These are phyloP conservation scores for Ophiostoma perfectum DNA, from an alignment of 2,329 filamentous ascomycete species.

Conservation along the genomic window DNA sequence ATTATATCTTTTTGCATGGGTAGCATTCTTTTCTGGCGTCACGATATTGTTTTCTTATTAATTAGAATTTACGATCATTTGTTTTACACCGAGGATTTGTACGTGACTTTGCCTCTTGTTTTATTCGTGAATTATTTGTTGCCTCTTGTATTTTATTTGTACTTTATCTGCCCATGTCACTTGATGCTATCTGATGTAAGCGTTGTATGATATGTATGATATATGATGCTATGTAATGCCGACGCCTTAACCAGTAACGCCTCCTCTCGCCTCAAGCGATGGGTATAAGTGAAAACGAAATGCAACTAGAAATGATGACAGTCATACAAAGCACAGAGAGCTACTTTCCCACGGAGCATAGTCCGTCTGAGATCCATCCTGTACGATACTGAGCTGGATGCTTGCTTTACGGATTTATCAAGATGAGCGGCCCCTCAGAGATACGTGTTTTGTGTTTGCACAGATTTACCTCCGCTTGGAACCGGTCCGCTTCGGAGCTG, in stretches of 20 bases:
- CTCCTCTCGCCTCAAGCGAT: conserved; percentile 9
- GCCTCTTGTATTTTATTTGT: too few species aligned
- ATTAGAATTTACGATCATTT: background rate
- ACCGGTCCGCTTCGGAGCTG: conserved; percentile 28
- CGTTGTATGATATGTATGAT: too few species aligned
- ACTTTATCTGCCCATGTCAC: too few species aligned
- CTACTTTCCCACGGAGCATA: too few species aligned
- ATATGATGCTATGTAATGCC: background rate
- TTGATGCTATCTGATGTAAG: too few species aligned
- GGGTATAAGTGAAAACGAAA: conserved; percentile 6
- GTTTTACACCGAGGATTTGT: background rate
- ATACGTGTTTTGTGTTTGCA: too few species aligned
- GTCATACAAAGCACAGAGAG: background rate
- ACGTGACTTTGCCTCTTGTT: background rate
- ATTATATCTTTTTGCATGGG: background rate
- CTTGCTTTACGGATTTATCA: too few species aligned
- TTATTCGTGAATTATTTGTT: too few species aligned
- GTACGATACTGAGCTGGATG: too few species aligned
- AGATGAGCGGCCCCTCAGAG: too few species aligned
- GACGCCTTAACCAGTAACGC: background rate
- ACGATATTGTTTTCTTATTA: background rate
- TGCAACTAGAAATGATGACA: background rate
- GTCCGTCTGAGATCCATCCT: too few species aligned
- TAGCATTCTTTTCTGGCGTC: background rate
- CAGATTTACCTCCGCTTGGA: conserved; percentile 18